Percentiles rank a stretch among this genome's conserved stretches.
Conservation (phyloP, 768 basidiomycete species). For the Suillus occidentalis region DNA sequence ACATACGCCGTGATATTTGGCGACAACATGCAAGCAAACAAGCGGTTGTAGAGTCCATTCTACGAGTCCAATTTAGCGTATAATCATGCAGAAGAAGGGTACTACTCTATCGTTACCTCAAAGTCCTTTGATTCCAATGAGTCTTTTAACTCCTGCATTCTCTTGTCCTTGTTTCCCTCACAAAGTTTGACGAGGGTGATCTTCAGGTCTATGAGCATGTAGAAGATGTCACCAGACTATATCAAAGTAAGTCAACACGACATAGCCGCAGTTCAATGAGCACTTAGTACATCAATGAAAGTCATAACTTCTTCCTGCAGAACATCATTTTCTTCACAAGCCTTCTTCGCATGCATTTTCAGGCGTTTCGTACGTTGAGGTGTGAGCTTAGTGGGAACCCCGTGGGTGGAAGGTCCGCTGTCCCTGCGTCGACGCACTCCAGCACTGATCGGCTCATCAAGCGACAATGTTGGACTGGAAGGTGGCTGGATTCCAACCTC, state of each 20-base stretch:
- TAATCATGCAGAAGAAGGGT: not conserved
- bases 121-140: too few relatives aligned
- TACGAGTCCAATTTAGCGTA: not conserved
- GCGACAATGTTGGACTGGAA: not conserved
- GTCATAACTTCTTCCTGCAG: too few relatives aligned
- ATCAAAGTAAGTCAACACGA: not conserved
- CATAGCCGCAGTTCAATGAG: not conserved
- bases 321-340: not conserved
- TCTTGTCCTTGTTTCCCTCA: too few relatives aligned
- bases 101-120: too few relatives aligned
- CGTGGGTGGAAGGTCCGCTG: not conserved
- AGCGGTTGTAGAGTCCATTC: not conserved
- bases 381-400: not conserved
- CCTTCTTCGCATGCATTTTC: not conserved
- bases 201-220: constrained; percentile 4
- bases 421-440: not conserved
- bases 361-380: not conserved
- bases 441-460: not conserved
- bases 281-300: not conserved
- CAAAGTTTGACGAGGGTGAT: not conserved
- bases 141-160: too few relatives aligned
- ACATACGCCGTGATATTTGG: constrained; percentile 9
- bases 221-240: not conserved
- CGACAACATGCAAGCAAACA: constrained; percentile 4
- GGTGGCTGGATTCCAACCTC: not conserved